Evolutionary conservation across 2,329 filamentous ascomycete genomes (phyloP), one percentile per base, ranked within the genome.

Genomic region (Cladobotryum mycophilum): DNA sequence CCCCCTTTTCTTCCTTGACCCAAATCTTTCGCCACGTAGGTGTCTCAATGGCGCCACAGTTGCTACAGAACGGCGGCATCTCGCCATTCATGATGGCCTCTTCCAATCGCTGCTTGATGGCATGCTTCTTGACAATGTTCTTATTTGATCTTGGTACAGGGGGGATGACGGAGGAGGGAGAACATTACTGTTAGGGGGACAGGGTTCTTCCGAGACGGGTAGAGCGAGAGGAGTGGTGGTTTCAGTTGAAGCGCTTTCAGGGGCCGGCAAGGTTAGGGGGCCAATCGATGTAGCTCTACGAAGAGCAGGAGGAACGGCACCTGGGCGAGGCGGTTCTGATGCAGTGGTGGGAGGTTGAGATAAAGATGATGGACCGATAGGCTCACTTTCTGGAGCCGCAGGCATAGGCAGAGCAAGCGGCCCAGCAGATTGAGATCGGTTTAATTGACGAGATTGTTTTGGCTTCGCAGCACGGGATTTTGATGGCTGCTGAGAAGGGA

Each of bases 21-120:
- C 86, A 96, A 12, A 93, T 89, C 62, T 92, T 93, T 53, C 93
- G 84, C 93, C 93, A 99, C 0, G 92, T 96, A 0, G 92, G 89
- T 1, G 93, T 99, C 61, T 97, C 88, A 51, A 99, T 95, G 6
- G 90, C 88, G 5, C 93, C 93, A 61, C 93, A 99, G 61, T 97
- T 96, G 56, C 81, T 81, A 66, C 93, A 99, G 62, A 85, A 97
- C 1, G 86, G 85, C 0, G 93, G 93, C 75, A 91, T 86, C 57
- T 90, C 81, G 5, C 93, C 93, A 49, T 82, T 82, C n/a, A 78
- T 77, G 48, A 97, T 84, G 0, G 82, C 82, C 37, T 73, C 71
- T 56, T 84, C 77, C 2, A 85, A 63, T 40, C 76, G 76, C 55
- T 82, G 76, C 60, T 76, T 78, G 57, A 82, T 82, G 2, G 78